Conservation (phyloP, 2,329 filamentous ascomycete genomes). For the Scedosporium aurantiacum region DNA sequence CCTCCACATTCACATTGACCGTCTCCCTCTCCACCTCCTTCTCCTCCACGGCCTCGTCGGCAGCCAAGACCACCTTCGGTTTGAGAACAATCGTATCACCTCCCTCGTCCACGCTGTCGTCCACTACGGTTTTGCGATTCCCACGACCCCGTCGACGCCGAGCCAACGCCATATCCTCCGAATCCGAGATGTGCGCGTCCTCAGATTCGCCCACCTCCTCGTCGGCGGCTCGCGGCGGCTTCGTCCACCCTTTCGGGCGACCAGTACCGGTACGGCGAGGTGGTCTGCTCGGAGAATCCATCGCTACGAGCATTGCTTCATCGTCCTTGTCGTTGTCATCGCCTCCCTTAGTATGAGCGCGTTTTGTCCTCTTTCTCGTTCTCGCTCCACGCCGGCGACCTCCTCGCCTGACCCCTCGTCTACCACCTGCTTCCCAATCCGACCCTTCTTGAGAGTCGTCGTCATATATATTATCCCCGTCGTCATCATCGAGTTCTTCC, state of each 20-base stretch:
- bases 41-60: not conserved
- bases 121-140: not conserved
- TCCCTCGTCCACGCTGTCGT: not conserved
- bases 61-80: not conserved
- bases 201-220: not conserved
- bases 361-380: slow-evolving; percentile 6
- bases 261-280: not conserved
- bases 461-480: not conserved
- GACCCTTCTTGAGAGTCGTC: not conserved
- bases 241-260: not conserved
- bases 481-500: slow-evolving; percentile 9
- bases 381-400: not conserved
- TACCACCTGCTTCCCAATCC: not conserved
- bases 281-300: not conserved
- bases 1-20: not conserved
- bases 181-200: not conserved
- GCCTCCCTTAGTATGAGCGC: not conserved
- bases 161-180: not conserved
- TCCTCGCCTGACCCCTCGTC: not conserved
- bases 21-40: not conserved
- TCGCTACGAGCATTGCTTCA: not conserved
- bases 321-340: slow-evolving; percentile 1
- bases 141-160: not conserved
- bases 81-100: not conserved
- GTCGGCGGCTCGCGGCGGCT: not conserved